A percentile compares a stretch with the other conserved stretches of the same genome.
Conservation (phyloP, 345 rosid genomes). For the Turnera subulata region DNA sequence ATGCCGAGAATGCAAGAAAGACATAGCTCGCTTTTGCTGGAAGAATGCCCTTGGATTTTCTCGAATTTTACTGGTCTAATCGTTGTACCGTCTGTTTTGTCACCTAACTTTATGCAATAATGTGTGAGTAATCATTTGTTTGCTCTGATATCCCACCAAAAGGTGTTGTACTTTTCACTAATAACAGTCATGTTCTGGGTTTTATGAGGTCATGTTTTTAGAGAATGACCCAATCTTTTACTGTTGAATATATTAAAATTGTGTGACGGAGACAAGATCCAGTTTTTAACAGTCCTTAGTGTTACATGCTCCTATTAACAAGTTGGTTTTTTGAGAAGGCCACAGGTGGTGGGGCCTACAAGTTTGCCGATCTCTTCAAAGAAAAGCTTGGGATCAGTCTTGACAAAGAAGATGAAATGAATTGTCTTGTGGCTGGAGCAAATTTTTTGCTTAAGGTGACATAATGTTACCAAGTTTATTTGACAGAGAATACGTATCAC, state of each 20-base stretch:
- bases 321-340: constrained; percentile 60
- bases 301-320: constrained; percentile 15
- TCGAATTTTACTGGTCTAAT: too few relatives aligned
- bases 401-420: constrained; percentile 99
- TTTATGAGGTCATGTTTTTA: neutral
- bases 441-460: constrained; percentile 92
- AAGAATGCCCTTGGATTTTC: too few relatives aligned
- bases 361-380: constrained; percentile 85
- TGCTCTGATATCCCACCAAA: too few relatives aligned
- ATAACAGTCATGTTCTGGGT: too few relatives aligned
- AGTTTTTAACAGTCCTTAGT: neutral
- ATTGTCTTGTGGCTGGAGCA: constrained; percentile 98
- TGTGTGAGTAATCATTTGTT: too few relatives aligned
- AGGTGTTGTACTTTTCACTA: too few relatives aligned
- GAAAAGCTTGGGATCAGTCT: constrained; percentile 93
- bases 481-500: neutral
- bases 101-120: too few relatives aligned
- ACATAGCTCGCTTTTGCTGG: too few relatives aligned
- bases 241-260: neutral
- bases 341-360: constrained; percentile 98
- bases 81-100: too few relatives aligned
- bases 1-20: too few relatives aligned
- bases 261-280: neutral
- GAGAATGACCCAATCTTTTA: neutral
- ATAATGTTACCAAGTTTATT: constrained; percentile 9